Base-by-base conservation (phyloP, 768 basidiomycete genomes). In the Dacryopinax primogenitus region DNA sequence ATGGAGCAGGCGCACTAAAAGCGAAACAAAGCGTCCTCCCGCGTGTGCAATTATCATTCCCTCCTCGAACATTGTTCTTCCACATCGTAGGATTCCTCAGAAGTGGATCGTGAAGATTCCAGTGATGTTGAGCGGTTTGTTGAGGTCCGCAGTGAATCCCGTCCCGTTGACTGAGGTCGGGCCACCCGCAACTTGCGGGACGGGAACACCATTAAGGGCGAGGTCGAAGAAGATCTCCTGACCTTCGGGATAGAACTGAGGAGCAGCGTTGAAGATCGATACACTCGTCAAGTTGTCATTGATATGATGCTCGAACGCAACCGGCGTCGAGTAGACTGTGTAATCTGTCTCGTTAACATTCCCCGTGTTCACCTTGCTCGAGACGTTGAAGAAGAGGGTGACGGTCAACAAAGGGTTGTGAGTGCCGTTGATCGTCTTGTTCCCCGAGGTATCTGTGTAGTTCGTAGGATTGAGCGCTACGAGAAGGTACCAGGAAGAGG, bases 201-300 rank as follows among this genome's bases (percentile, higher is more conserved):
- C 51, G 3, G 51, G 51, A 2, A 58, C 30, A 6, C 51, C 51
- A 30, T 58, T 58, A 6, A 58, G 26, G 4, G 51, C 30, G 26
- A 58, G 26, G 32, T 58, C 51, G 51, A 58, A 58, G 51, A 58
- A 58, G 51, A 58, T 58, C 51, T 26, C 26, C 51, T 58, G 51
- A 13, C 51, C 51, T 30, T 58, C 51, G 51, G 51, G 51, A 21
- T 58, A 58, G 30, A 28, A 58, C 51, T 58, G 51, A 23, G 23
- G 51, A 9, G 51, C 51, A 30, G 51, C 51, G 30, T 58, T 58
- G 30, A 28, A 58, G 26, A 58, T 32, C 23, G 51, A 58, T 18
- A 58, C 51, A 30, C 51, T 58, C 51, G 51, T 58, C 23, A 58
- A 30, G 26, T 58, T 58, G 51, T 58, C 51, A 30, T 58, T 58